Evolutionary conservation across 2,329 filamentous ascomycete genomes (phyloP).

Genomic region (Hymenoscyphus repandus): DNA sequence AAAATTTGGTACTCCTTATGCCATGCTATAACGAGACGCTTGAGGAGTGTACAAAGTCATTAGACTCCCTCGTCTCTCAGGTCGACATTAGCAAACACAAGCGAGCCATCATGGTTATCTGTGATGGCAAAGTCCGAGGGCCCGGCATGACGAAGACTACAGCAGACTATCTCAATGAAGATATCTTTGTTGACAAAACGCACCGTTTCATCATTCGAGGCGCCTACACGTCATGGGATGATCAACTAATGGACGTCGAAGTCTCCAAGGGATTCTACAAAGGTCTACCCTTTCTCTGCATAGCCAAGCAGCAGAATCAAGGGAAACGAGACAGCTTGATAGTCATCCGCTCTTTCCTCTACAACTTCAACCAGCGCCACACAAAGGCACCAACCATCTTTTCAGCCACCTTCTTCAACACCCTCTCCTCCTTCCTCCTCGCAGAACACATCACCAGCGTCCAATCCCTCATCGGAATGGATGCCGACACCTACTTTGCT

Average conservation of each 20-base stretch:
- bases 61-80: slow-evolving; percentile 42
- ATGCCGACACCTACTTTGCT: slow-evolving; percentile 44
- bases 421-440: slow-evolving; percentile 29
- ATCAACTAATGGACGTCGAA: slow-evolving; percentile 41
- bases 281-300: slow-evolving; percentile 41
- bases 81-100: slow-evolving; percentile 38
- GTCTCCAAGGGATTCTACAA: slow-evolving; percentile 41
- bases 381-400: slow-evolving; percentile 41
- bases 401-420: slow-evolving; percentile 38
- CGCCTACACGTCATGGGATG: slow-evolving; percentile 40
- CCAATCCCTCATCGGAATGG: slow-evolving; percentile 43
- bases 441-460: slow-evolving; percentile 35
- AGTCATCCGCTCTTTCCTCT: slow-evolving; percentile 43
- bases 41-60: slow-evolving; percentile 39
- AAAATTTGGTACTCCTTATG: slow-evolving; percentile 41
- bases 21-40: slow-evolving; percentile 46
- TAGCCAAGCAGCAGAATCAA: slow-evolving; percentile 45
- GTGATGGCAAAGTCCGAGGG: slow-evolving; percentile 43
- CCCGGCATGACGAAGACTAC: slow-evolving; percentile 45
- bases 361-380: slow-evolving; percentile 42
- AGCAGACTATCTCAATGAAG: slow-evolving; percentile 41
- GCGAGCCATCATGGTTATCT: slow-evolving; percentile 42
- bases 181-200: slow-evolving; percentile 36
- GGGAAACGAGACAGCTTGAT: slow-evolving; percentile 46
- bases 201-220: slow-evolving; percentile 16